phyloP scores from a whole-genome alignment of 148 eudicot genomes.

The Diospyros kaki region DNA sequence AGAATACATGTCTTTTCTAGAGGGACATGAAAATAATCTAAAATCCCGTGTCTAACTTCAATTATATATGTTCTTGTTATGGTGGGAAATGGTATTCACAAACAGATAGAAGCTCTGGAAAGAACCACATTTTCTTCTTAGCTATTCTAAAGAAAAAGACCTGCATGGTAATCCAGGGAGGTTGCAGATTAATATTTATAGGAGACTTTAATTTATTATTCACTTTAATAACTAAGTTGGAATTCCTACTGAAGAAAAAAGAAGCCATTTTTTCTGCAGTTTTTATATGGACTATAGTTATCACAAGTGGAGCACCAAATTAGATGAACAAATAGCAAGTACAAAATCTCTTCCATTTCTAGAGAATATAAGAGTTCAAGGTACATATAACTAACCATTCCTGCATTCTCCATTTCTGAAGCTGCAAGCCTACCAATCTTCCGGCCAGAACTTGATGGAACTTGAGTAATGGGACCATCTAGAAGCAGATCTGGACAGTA shows the following conservation, averaged over 20 bases:
- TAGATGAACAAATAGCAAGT: not conserved
- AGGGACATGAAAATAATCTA: not conserved
- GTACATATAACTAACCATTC: constrained; percentile 34
- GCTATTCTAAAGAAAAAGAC: too few species aligned
- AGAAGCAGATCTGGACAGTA: constrained; percentile 33
- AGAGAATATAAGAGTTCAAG: not conserved
- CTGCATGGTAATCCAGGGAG: not conserved
- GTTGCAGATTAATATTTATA: not conserved
- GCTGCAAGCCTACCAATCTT: constrained; percentile 27
- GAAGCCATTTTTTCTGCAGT: not conserved
- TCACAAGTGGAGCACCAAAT: not conserved
- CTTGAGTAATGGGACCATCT: constrained; percentile 27
- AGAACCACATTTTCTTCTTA: too few species aligned
- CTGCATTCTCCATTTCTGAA: constrained; percentile 36
- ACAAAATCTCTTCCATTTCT: not conserved
- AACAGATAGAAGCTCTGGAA: too few species aligned
- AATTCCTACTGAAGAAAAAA: not conserved
- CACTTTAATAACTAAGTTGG: not conserved
- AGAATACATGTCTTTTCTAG: not conserved
- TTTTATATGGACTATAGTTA: not conserved
- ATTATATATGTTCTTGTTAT: not conserved
- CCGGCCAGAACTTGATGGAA: constrained; percentile 22
- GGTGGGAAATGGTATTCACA: too few species aligned
- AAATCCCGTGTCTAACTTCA: not conserved
- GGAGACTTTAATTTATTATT: not conserved